Conservation (phyloP, 805 yeast species). For the Candida fluviatilis region DNA sequence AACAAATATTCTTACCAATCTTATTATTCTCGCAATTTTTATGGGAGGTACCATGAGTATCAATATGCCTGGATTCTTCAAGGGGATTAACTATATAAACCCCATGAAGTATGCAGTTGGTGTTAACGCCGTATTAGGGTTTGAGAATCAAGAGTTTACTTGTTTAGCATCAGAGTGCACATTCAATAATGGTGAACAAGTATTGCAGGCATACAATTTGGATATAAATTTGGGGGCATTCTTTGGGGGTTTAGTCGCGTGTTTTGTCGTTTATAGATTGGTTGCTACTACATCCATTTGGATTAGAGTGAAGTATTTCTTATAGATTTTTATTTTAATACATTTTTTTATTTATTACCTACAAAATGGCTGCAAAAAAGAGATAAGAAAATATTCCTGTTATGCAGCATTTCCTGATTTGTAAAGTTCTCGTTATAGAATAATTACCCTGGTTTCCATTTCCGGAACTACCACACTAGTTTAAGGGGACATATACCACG, state of each 20-base stretch:
- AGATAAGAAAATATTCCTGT: too few relatives aligned
- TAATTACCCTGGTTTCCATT: too few relatives aligned
- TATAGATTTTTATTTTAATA: neutral
- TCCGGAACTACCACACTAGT: too few relatives aligned
- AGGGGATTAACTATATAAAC: constrained; percentile 69
- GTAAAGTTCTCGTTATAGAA: too few relatives aligned
- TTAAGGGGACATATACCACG: too few relatives aligned
- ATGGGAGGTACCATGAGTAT: constrained; percentile 86
- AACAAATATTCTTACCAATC: constrained; percentile 62
- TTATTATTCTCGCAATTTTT: constrained; percentile 67
- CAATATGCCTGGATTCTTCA: constrained; percentile 64
- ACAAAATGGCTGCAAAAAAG: neutral
- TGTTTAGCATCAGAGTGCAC: constrained; percentile 36
- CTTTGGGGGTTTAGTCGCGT: constrained; percentile 34
- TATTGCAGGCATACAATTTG: constrained; percentile 29
- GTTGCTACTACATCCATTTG: constrained; percentile 24
- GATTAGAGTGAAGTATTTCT: constrained; percentile 23
- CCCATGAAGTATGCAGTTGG: constrained; percentile 74
- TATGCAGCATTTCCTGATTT: too few relatives aligned
- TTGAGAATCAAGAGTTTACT: constrained; percentile 44
- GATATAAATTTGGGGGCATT: constrained; percentile 20
- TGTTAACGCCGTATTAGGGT: constrained; percentile 55
- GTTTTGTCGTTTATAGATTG: constrained; percentile 30
- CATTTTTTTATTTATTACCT: too few relatives aligned
- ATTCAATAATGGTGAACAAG: constrained; percentile 28